Evolutionary conservation across 192 early-diverging fungal species (phyloP).

Genomic region (Coemansia sp.): DNA sequence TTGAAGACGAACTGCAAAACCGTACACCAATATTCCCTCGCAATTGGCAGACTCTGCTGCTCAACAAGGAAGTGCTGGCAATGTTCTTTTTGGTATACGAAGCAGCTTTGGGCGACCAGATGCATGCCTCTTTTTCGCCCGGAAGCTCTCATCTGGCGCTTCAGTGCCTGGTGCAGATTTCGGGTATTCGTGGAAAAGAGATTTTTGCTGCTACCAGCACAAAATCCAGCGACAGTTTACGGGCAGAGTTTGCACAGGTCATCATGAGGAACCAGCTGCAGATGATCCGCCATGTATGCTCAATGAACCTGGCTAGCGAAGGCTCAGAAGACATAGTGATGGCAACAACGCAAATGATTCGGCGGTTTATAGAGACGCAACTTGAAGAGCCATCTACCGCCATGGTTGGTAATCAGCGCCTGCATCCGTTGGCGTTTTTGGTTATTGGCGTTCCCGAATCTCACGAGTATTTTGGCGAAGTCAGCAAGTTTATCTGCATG

Average conservation of each 20-base stretch:
- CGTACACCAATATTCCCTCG: constrained; percentile 42
- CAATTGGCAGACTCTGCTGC: constrained; percentile 37
- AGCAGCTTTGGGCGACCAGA: constrained; percentile 44
- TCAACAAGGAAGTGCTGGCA: constrained; percentile 33
- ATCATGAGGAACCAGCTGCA: constrained; percentile 46
- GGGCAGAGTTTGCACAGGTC: constrained; percentile 32
- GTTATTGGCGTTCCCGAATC: constrained; percentile 35
- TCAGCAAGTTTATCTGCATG: constrained; percentile 45
- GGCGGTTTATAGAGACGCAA: constrained; percentile 48
- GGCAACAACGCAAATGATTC: constrained; percentile 50
- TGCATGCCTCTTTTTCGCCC: constrained; percentile 48
- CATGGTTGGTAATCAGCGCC: constrained; percentile 15
- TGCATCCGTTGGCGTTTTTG: constrained; percentile 40
- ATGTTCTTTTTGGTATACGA: constrained; percentile 51
- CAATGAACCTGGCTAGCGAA: constrained; percentile 38
- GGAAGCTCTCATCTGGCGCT: constrained; percentile 49
- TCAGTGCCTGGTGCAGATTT: constrained; percentile 47
- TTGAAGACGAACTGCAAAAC: constrained; percentile 23
- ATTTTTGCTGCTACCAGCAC: constrained; percentile 25
- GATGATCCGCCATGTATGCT: constrained; percentile 45
- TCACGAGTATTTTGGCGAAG: constrained; percentile 47
- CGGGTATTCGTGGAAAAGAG: constrained; percentile 41
- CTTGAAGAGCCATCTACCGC: constrained; percentile 34
- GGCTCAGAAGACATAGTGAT: constrained; percentile 44
- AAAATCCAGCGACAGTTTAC: constrained; percentile 24